Percentiles rank a stretch among this genome's conserved stretches.
Conservation (phyloP, 306 rosid genomes). For the Clitoria ternatea region DNA sequence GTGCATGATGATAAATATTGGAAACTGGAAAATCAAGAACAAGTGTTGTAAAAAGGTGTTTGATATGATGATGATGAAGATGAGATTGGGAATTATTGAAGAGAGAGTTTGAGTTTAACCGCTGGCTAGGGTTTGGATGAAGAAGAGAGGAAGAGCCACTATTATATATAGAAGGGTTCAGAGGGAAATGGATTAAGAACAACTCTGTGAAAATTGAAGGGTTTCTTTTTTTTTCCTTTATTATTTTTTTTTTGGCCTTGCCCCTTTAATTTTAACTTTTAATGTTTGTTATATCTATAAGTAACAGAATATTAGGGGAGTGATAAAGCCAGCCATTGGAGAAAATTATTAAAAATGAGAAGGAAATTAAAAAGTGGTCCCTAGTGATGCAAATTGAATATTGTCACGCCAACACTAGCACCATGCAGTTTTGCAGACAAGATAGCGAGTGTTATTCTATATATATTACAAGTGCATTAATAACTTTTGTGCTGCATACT, state of each 20-base stretch:
- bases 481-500: constrained; percentile 50
- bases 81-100: constrained; percentile 4
- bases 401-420: constrained; percentile 76
- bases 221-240: background rate
- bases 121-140: constrained; percentile 67
- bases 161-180: constrained; percentile 47
- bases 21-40: background rate
- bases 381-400: constrained; percentile 77
- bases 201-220: background rate
- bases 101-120: background rate
- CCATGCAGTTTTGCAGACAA: constrained; percentile 79
- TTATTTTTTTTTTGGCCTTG: background rate
- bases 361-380: constrained; percentile 65
- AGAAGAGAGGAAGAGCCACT: constrained; percentile 39
- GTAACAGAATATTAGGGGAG: constrained; percentile 33
- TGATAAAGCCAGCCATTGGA: constrained; percentile 19
- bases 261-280: background rate
- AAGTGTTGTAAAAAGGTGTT: constrained; percentile 2
- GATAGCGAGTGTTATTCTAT: constrained; percentile 53
- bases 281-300: constrained; percentile 32
- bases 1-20: constrained; percentile 29
- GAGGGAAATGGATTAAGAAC: background rate
- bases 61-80: background rate
- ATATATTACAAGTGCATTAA: constrained; percentile 53
- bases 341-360: constrained; percentile 27